Conservation (phyloP, 139 green algal genomes). For the Chlorella vulgaris region DNA sequence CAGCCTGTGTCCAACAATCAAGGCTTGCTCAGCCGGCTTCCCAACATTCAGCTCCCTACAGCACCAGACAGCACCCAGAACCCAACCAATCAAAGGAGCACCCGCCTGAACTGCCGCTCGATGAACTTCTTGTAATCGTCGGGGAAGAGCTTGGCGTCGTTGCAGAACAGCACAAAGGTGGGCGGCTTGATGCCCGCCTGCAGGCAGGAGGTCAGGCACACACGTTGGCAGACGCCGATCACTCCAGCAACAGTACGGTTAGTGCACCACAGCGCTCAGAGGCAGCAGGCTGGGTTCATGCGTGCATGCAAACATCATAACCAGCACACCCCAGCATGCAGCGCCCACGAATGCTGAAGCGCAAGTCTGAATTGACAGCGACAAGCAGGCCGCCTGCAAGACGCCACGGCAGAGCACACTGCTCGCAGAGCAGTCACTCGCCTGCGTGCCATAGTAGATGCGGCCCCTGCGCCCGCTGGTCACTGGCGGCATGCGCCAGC, state of each 20-base stretch:
- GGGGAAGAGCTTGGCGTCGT: conserved; percentile 86
- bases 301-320: no score
- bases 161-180: conserved; percentile 98
- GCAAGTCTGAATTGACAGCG: neutral
- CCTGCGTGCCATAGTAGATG: conserved; percentile 96
- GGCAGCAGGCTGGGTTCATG: neutral
- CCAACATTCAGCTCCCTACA: neutral
- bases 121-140: conserved; percentile 91
- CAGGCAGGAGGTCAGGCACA: neutral
- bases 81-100: neutral
- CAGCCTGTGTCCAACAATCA: no score
- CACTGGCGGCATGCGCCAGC: conserved; percentile 76
- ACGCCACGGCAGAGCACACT: no score
- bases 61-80: neutral
- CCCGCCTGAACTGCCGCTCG: conserved; percentile 71
- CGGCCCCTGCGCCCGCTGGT: conserved; percentile 60
- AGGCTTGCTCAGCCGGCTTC: no score
- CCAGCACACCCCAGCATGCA: no score
- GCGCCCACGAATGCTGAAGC: no score
- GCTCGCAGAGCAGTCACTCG: neutral
- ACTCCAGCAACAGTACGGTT: neutral
- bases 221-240: neutral
- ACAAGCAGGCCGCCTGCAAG: no score
- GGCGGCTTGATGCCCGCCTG: conserved; percentile 83
- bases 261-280: no score